phyloP scores from a whole-genome alignment of 805 yeast species.

The Schwanniomyces polymorphus region DNA sequence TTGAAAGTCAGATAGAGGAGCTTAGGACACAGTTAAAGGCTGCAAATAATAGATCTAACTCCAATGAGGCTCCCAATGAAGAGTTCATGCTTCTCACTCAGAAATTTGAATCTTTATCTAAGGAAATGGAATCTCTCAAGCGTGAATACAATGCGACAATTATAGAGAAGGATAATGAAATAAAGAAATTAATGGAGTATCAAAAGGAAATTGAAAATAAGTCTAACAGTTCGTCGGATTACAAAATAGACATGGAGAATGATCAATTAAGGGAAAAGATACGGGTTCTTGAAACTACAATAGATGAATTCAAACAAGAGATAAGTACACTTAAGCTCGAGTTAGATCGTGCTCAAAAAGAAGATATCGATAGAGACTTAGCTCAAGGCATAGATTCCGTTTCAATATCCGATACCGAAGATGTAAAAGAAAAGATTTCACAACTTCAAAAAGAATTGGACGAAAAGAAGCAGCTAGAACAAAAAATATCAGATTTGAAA shows the following conservation, averaged over 20 bases:
- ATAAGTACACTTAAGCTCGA: background rate
- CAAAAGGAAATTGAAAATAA: background rate
- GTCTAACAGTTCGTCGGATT: background rate
- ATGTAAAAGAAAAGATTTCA: slow-evolving; percentile 1
- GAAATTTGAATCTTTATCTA: slow-evolving; percentile 10
- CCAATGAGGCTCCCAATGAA: background rate
- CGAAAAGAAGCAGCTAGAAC: slow-evolving; percentile 1
- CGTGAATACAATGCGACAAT: slow-evolving; percentile 12
- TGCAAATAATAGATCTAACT: background rate
- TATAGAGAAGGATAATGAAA: slow-evolving; percentile 5
- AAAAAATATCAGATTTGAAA: slow-evolving; percentile 25
- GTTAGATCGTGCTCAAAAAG: slow-evolving; percentile 1
- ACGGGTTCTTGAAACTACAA: background rate
- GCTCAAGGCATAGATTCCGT: background rate
- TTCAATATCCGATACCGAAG: background rate
- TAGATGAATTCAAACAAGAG: background rate
- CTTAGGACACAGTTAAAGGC: slow-evolving; percentile 14
- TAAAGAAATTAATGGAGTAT: background rate
- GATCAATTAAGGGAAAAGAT: background rate
- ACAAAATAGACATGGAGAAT: background rate
- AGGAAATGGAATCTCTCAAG: slow-evolving; percentile 13
- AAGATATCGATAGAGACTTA: background rate
- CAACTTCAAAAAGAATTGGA: slow-evolving; percentile 1
- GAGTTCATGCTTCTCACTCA: background rate
- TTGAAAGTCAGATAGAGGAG: slow-evolving; percentile 45